Base-by-base conservation (phyloP, 129 eudicot species). In the Lactuca sativa region DNA sequence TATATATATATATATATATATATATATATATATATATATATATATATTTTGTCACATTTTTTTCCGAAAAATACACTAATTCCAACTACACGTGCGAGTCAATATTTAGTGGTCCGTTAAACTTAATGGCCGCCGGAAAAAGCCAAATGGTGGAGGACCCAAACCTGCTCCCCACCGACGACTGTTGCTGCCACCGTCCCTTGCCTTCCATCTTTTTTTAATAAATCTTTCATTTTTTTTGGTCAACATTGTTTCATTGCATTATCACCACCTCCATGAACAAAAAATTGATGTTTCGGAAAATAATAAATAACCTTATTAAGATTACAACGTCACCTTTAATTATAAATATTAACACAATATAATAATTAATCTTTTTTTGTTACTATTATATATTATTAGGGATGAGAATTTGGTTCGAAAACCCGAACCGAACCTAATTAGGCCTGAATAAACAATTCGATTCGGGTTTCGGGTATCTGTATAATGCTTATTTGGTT, bases 81-180 rank as follows among this genome's bases (percentile, higher is more conserved):
- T 18, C 21, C 21, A 1, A 18, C 21, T 18, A 18, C 21, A 18
- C 21, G 25, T 55, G 60, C 55, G 73, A 18, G 73, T 69, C 1
- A 21, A 67, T 67, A 67, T 53, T 67, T 36, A 62, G 62, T 58
- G 62, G 72, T 21, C n/a, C 21, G 21, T 18, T 18, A 18, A 18
- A 18, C 21, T 18, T 18, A 68, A 69, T 40, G 56, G 18, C 10
- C 74, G 74, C 64, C 74, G 74, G 74, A 69, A 69, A 69, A 69
- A n/a, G 40, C 74, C 74, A 69, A 69, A 15, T 14, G 41, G 74
- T 69, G 74, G 74, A 14, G 74, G 74, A 56, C 74, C 74, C 74
- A 7, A 7, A 64, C 47, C 58, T 69, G 74, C 25, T 69, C 64
- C 74, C 74, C 64, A 69, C 74, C 74, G 74, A 69, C 74, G 40